Conservation (phyloP, 331 rosid species). For the Rosa hybrid region DNA sequence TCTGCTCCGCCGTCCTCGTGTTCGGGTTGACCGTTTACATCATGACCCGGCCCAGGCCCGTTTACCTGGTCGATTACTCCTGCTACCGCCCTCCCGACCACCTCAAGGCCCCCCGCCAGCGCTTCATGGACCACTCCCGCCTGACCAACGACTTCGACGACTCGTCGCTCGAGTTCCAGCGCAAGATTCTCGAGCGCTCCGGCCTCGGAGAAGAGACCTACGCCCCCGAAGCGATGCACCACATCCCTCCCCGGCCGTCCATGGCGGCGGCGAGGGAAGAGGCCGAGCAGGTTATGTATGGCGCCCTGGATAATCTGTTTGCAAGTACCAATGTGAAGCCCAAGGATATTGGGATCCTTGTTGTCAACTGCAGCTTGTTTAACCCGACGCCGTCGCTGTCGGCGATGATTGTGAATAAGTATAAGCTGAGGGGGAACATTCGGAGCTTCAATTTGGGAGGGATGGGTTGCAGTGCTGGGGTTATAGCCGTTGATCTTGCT, state of each 20-base stretch:
- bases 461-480: slow-evolving; percentile 75
- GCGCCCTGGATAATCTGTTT: slow-evolving; percentile 54
- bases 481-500: slow-evolving; percentile 69
- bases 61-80: slow-evolving; percentile 47
- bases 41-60: slow-evolving; percentile 46
- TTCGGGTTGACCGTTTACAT: slow-evolving; percentile 52
- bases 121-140: slow-evolving; percentile 50
- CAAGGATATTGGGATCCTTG: slow-evolving; percentile 52
- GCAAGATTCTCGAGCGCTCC: slow-evolving; percentile 53
- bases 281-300: slow-evolving; percentile 61
- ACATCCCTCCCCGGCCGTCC: slow-evolving; percentile 51
- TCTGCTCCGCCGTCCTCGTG: slow-evolving; percentile 49
- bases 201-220: slow-evolving; percentile 65
- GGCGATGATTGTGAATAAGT: slow-evolving; percentile 63
- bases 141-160: slow-evolving; percentile 56
- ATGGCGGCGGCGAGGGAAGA: slow-evolving; percentile 60
- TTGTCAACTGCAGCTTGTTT: slow-evolving; percentile 62
- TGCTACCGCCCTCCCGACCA: slow-evolving; percentile 53
- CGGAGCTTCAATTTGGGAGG: slow-evolving; percentile 63
- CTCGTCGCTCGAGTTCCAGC: slow-evolving; percentile 58
- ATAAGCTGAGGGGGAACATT: slow-evolving; percentile 56
- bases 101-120: slow-evolving; percentile 45
- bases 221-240: slow-evolving; percentile 60
- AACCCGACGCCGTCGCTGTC: slow-evolving; percentile 70
- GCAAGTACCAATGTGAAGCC: slow-evolving; percentile 38